Conservation (phyloP, 352 stramenopile genomes). For the Nothophytophthora sp. region DNA sequence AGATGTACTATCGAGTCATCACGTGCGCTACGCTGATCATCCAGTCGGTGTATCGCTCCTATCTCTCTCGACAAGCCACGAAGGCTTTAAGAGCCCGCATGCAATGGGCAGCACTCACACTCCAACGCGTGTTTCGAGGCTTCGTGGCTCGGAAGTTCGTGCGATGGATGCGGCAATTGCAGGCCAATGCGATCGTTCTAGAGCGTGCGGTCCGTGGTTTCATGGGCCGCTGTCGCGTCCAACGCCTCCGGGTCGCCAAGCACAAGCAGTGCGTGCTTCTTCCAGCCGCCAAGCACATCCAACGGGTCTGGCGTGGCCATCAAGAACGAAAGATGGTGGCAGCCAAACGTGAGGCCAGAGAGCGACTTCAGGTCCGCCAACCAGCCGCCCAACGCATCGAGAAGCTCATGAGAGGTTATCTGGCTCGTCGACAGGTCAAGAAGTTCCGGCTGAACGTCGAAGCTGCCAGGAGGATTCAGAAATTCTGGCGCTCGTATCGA, state of each 20-base stretch:
- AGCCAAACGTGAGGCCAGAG: constrained; percentile 26
- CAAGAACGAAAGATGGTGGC: constrained; percentile 30
- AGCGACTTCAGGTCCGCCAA: constrained; percentile 39
- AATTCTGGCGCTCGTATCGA: constrained; percentile 44
- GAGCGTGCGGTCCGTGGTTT: constrained; percentile 62
- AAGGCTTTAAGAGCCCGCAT: constrained; percentile 30
- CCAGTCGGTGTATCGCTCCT: constrained; percentile 69
- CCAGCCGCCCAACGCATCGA: constrained; percentile 58
- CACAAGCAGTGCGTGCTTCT: constrained; percentile 47
- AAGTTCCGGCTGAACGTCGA: constrained; percentile 27
- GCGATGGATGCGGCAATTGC: constrained; percentile 42
- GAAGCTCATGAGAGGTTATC: constrained; percentile 50
- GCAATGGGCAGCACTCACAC: constrained; percentile 18
- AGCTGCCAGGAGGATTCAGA: constrained; percentile 50
- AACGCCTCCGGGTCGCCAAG: constrained; percentile 40
- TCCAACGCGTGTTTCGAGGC: constrained; percentile 65
- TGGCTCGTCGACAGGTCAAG: constrained; percentile 41
- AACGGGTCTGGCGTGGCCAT: constrained; percentile 59
- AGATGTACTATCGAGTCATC: constrained; percentile 47
- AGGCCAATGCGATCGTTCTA: constrained; percentile 40
- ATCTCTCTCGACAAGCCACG: constrained; percentile 42
- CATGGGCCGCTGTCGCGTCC: constrained; percentile 46
- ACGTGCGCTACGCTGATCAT: constrained; percentile 60
- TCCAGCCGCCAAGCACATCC: constrained; percentile 43
- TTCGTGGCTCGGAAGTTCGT: constrained; percentile 41